Percentiles rank a stretch among this genome's conserved stretches.
These are phyloP conservation scores for Rutstroemia sp. DNA, from an alignment of 2,329 filamentous ascomycete species.

Conservation along the genomic window DNA sequence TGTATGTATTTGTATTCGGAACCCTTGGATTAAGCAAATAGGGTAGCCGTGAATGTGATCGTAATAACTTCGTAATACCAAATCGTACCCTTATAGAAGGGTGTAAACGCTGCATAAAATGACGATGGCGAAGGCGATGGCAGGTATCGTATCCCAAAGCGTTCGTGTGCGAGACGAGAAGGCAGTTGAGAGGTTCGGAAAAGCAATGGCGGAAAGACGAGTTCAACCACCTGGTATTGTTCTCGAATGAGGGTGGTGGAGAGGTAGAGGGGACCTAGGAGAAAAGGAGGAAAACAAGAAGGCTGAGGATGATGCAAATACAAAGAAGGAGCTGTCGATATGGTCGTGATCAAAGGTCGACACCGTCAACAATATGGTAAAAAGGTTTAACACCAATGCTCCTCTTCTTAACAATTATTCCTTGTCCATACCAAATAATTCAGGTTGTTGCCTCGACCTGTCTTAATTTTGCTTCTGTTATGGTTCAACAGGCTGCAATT, in stretches of 20 bases:
- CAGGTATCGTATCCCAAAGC: not conserved
- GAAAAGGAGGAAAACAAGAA: not conserved
- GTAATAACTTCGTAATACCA: not conserved
- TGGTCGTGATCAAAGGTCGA: not conserved
- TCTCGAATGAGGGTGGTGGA: not conserved
- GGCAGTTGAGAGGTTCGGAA: not conserved
- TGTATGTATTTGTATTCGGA: not conserved
- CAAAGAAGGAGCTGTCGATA: too few relatives aligned
- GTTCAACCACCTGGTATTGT: not conserved
- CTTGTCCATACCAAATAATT: not conserved
- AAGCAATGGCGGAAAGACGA: not conserved
- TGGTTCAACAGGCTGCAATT: not conserved
- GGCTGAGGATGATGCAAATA: not conserved
- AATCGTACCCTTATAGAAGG: not conserved
- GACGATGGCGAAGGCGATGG: not conserved
- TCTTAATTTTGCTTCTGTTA: slow-evolving; percentile 4
- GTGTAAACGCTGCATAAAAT: not conserved
- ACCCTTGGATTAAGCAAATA: slow-evolving; percentile 1
- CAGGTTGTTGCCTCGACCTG: not conserved
- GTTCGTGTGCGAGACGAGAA: not conserved
- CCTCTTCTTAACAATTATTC: not conserved
- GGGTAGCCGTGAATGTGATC: not conserved
- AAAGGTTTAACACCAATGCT: too few relatives aligned
- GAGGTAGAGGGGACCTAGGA: not conserved
- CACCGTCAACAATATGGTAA: too few relatives aligned